phyloP scores from a whole-genome alignment of 768 basidiomycete genomes.

The Rhodotorula sphaerocarpa region DNA sequence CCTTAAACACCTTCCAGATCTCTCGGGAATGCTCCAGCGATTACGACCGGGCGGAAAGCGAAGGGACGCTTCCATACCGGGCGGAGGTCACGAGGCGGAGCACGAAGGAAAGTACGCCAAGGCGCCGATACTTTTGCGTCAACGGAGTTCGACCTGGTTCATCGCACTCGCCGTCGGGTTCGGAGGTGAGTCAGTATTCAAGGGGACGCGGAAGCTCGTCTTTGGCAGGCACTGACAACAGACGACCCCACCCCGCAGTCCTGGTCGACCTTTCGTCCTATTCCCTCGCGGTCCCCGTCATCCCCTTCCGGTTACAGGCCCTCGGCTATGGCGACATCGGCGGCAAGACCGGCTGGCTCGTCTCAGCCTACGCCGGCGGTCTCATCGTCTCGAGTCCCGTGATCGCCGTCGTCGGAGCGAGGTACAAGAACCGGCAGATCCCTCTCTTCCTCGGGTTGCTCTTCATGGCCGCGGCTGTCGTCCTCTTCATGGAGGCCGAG shows the following conservation, averaged over 20 bases:
- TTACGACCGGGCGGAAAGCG: no score
- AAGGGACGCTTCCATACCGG: no score
- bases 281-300: constrained; percentile 29
- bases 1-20: no score
- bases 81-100: no score
- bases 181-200: constrained; percentile 7
- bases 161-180: constrained; percentile 19
- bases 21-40: no score
- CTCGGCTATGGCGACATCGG: constrained; percentile 34
- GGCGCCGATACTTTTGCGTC: constrained; percentile 4
- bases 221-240: no score
- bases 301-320: constrained; percentile 34
- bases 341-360: constrained; percentile 36
- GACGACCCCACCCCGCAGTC: constrained; percentile 1
- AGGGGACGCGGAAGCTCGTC: no score
- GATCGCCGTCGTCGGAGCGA: constrained; percentile 24
- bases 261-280: constrained; percentile 24
- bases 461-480: constrained; percentile 33
- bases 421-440: constrained; percentile 21
- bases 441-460: constrained; percentile 27
- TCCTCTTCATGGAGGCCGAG: background rate
- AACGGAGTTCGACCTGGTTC: constrained; percentile 9
- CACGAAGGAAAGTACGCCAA: background rate
- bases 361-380: constrained; percentile 34
- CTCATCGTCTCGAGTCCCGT: constrained; percentile 32